Percentiles rank a stretch among this genome's conserved stretches.
These are phyloP conservation scores for Trifolium subterraneum DNA, from an alignment of 306 rosid genomes.

Conservation along the genomic window DNA sequence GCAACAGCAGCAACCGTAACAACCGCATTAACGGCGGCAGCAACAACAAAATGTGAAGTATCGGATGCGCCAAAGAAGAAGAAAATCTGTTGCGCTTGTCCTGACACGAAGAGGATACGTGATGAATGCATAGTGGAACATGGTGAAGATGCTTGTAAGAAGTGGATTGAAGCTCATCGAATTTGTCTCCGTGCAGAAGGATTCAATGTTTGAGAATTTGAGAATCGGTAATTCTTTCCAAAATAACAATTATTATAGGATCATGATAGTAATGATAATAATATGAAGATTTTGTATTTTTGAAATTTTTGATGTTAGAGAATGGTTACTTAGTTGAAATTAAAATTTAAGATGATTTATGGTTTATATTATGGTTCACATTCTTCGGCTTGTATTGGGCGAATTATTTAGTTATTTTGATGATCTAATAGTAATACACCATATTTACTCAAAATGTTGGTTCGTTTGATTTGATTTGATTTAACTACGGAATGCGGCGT, in stretches of 20 bases:
- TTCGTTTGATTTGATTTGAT: too few relatives aligned
- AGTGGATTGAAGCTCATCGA: constrained; percentile 91
- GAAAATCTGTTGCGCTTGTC: constrained; percentile 93
- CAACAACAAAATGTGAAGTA: constrained; percentile 38
- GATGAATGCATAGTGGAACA: constrained; percentile 92
- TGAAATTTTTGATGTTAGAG: not conserved
- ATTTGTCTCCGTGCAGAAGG: constrained; percentile 89
- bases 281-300: not conserved
- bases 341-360: not conserved
- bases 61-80: constrained; percentile 66
- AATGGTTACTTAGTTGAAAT: not conserved
- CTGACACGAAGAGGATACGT: constrained; percentile 70
- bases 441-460: too few relatives aligned
- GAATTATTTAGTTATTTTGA: not conserved
- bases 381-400: not conserved
- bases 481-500: too few relatives aligned
- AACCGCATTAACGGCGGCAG: constrained; percentile 31
- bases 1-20: constrained; percentile 13
- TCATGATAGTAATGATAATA: not conserved
- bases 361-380: too few relatives aligned
- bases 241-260: not conserved
- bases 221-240: not conserved
- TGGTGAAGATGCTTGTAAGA: constrained; percentile 81
- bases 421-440: too few relatives aligned
- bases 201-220: constrained; percentile 72